phyloP scores from a whole-genome alignment of 2,329 filamentous ascomycete genomes.

The Scytalidium lignicola region DNA sequence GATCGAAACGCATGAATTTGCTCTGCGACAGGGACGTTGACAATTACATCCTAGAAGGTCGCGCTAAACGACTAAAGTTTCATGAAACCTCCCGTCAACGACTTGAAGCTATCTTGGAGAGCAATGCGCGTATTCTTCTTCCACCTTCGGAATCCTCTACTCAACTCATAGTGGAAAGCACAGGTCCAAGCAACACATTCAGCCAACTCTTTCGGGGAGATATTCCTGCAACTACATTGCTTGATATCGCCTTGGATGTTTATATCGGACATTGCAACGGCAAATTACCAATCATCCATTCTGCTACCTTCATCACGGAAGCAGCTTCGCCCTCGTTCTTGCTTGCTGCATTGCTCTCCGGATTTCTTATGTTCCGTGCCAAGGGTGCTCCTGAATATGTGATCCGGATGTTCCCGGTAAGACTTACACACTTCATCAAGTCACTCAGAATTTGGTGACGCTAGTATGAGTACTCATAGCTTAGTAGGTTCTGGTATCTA shows the following conservation, averaged over 20 bases:
- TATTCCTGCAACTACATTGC: neutral
- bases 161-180: neutral
- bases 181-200: neutral
- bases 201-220: neutral
- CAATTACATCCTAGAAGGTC: neutral
- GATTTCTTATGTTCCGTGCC: neutral
- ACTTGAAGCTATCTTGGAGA: neutral
- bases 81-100: neutral
- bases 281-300: neutral
- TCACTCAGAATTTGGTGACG: no score
- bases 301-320: neutral
- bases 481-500: neutral
- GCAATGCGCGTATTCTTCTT: neutral
- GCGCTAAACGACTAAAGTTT: neutral
- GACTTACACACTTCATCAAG: neutral
- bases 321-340: neutral
- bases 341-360: neutral
- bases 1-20: neutral
- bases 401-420: neutral
- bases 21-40: neutral
- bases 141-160: neutral
- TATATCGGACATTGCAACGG: neutral
- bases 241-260: neutral
- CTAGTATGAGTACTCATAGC: neutral
- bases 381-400: neutral